These are phyloP conservation scores for Eucalyptus pumila DNA, from an alignment of 345 rosid genomes.

Conservation along the genomic window DNA sequence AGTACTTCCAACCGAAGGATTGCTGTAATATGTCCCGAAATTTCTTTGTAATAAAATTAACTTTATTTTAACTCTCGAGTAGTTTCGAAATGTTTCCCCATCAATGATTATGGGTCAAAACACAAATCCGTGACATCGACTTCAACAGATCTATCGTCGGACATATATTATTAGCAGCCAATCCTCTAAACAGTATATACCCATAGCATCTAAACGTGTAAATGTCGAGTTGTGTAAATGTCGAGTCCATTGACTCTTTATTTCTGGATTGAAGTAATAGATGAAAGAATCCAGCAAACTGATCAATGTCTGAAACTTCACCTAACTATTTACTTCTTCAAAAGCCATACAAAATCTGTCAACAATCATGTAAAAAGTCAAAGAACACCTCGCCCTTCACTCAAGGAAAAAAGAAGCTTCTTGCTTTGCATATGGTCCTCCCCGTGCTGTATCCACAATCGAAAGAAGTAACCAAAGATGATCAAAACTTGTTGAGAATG, in stretches of 20 bases:
- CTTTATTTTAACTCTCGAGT: not conserved
- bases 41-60: not conserved
- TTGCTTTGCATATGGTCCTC: not conserved
- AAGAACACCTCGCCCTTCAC: not conserved
- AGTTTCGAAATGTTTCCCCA: no score
- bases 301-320: not conserved
- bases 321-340: not conserved
- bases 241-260: not conserved
- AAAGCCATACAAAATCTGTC: not conserved
- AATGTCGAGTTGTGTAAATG: not conserved
- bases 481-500: slow-evolving; percentile 14
- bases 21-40: not conserved
- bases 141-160: no score
- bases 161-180: not conserved
- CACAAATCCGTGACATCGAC: no score
- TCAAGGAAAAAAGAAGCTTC: not conserved
- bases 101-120: accelerated
- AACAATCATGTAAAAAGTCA: not conserved
- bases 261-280: not conserved
- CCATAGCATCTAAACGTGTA: not conserved
- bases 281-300: not conserved
- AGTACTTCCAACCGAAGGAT: not conserved
- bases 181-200: accelerated
- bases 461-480: not conserved
- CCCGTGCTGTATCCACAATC: not conserved